Base-by-base conservation (phyloP, 768 basidiomycete species). In the Calocybe gangraenosa region DNA sequence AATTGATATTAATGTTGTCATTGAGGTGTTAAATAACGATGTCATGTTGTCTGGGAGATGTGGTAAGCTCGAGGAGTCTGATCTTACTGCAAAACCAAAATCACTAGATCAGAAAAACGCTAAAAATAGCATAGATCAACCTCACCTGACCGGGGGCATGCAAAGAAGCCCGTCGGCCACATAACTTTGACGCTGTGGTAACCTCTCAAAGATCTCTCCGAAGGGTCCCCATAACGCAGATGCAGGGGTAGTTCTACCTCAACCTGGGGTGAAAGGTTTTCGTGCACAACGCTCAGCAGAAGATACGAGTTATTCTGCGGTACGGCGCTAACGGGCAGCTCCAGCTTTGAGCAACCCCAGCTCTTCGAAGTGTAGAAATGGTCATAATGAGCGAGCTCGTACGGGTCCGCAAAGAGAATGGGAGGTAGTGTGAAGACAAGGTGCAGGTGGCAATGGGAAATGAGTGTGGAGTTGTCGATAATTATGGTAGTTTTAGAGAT, bases 211-310 rank as follows among this genome's bases (percentile, higher is more conserved):
- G 51, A 44, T 23, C 44, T 20, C 30, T 37, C 32, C 19, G 55
- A 52, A 23, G 63, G 63, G 15, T 58, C 45, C 5, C 69, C 74
- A 50, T 76, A 78, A 10, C 75, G 69, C 19, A 72, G 47, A 46
- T 78, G 76, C 39, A 78, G 57, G 13, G 76, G 76, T 9, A 78
- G 59, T 22, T 66, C 60, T 9, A 75, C 60, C 17, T 63, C 56
- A 2, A 66, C 5, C 14, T 38, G 52, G 19, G 22, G 42, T 32
- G 46, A 34, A 11, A 44, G 52, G 13, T 33, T 15, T 17, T 51
- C 42, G 14, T 44, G 19, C 1, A 40, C 46, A 8, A 61, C 39
- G 31, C 60, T 58, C 9, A 70, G 40, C 14, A 69, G 50, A 2
- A 67, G 43, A 39, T 42, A 17, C 6, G 58, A 58, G 17, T 58